Base-by-base conservation (phyloP, 2,329 filamentous ascomycete species). In the Colletotrichum sp. region DNA sequence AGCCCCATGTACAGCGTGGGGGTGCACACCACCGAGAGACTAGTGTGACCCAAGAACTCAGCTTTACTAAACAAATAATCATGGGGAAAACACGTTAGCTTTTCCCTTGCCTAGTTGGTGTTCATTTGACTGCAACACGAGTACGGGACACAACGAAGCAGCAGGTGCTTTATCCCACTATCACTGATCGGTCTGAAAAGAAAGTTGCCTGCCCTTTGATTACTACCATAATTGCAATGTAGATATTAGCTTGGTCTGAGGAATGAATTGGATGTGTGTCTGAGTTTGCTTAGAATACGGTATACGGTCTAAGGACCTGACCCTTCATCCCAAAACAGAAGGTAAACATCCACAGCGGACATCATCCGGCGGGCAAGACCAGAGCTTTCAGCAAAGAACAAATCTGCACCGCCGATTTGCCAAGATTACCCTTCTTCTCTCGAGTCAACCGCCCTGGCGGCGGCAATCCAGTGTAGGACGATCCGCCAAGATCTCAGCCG, bases 191-290 rank as follows among this genome's bases (percentile, higher is more conserved):
- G 10, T 12, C n/a, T 21, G 5, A 3, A 3, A 12, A 18, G 10
- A 12, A 52, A 52, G 2, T 4, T 52, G 43, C 6, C 10, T 13
- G 43, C 16, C n/a, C 6, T n/a, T 4, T 52, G 1, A 13, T 21
- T n/a, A 6, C 1, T 52, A 21, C 0, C 1, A 21, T 13, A 12
- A 12, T 13, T 9, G 0, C 3, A 12, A 21, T 3, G n/a, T 48
- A 21, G 43, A 48, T n/a, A 48, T n/a, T 18, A 4, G 9, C 18
- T 7, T 48, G n/a, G 18, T 18, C 18, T n/a, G 3, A 48, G 43
- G 10, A n/a, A 21, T n/a, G n/a, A 6, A 4, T 21, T 48, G n/a
- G 10, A 48, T 12, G 5, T 48, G 5, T 7, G 3, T 48, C 4
- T 7, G 10, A 48, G 43, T 48, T 48, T 4, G 9, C 7, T 21